Evolutionary conservation across 2,329 filamentous ascomycete species (phyloP).

Genomic region (Seiridium unicorne): DNA sequence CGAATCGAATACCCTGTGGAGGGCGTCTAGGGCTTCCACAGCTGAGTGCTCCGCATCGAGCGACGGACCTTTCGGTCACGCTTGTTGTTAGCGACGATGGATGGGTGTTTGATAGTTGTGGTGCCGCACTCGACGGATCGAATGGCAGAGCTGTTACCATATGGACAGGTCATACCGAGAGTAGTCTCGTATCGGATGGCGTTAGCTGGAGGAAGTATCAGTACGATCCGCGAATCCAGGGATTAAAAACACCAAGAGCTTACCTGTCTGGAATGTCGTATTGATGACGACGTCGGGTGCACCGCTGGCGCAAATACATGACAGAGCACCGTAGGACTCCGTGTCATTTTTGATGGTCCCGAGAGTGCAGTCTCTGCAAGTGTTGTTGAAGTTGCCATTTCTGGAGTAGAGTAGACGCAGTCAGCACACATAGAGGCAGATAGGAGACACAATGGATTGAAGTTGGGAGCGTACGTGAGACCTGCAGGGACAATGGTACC

Average conservation of each 20-base stretch:
- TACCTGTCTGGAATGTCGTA: conserved; percentile 8
- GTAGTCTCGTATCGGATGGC: conserved; percentile 7
- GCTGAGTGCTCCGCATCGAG: conserved; percentile 1
- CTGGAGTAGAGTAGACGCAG: not conserved
- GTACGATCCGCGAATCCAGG: not conserved
- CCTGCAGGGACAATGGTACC: conserved; percentile 2
- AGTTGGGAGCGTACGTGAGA: not conserved
- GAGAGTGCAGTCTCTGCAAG: conserved; percentile 6
- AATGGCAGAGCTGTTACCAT: not conserved
- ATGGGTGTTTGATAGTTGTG: not conserved
- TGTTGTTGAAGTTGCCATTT: conserved; percentile 8
- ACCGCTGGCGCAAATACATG: conserved; percentile 4
- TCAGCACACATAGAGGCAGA: not conserved
- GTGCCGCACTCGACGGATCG: conserved; percentile 5
- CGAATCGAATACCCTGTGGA: not conserved
- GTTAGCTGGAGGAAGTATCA: not conserved
- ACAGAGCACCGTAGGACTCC: conserved; percentile 3
- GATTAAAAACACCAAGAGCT: not conserved
- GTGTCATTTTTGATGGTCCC: conserved; percentile 8
- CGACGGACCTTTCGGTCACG: conserved; percentile 3
- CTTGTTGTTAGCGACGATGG: not conserved
- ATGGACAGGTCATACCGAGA: conserved; percentile 7
- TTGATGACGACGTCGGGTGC: not conserved
- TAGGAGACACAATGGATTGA: not conserved
- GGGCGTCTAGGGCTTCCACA: not conserved